Evolutionary conservation across 352 stramenopile genomes (phyloP), one percentile per base, ranked within the genome.

Genomic region (Blastocystis sp.): DNA sequence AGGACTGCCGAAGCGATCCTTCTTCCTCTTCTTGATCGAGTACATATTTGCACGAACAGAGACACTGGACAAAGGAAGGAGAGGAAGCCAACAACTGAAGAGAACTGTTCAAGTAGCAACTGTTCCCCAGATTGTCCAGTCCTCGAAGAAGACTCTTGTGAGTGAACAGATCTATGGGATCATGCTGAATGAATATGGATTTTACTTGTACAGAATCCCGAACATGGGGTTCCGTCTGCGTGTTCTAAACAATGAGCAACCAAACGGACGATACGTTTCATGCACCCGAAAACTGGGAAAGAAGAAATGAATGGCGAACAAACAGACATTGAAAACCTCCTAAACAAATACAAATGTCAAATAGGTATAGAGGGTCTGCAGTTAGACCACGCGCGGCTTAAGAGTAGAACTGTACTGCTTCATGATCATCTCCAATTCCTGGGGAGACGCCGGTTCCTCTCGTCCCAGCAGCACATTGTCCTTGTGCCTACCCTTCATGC

Each of bases 91-190:
- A 38, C 9, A 81, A 44, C 67, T 89, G 88, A 32, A 89, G 54
- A 9, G 86, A 87, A 18, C 87, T 84, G 87, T 92, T 91, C 84
- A 92, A 87, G 79, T 90, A 92, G 88, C 89, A 92, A 8, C 88
- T 92, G 85, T 91, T 91, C 34, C 89, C 89, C 11, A 91, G 64
- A 87, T 92, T 92, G n/a, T 88, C 87, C 14, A 91, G 86, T 34
- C 89, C 89, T 14, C 85, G 73, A 8, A 87, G 84, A 27, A 86
- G 27, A 8, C 49, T 49, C 42, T 65, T 44, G 44, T 53, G 65
- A 1, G 40, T 46, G 32, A 84, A 21, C 1, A 81, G 38, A 61
- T 51, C 69, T 81, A 81, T 61, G 57, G 14, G 3, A 78, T 29
- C n/a, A 29, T 4, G 1, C 61, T 27, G 9, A 18, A 18, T 44